Evolutionary conservation across 345 rosid genomes (phyloP), one percentile per base, ranked within the genome.

Genomic region (Populus euphratica): DNA sequence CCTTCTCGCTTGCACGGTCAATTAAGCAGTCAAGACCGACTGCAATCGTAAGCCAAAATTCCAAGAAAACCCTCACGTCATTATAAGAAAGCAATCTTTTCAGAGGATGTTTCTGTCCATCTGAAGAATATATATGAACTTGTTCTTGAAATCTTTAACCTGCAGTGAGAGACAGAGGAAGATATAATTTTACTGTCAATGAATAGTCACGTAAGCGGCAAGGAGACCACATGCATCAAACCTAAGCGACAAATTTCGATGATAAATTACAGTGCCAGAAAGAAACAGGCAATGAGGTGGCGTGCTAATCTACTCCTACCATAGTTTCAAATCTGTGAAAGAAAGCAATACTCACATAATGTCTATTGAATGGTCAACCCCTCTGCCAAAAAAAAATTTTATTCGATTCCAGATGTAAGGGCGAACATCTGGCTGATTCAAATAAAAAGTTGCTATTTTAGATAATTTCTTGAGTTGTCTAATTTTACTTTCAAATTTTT

Each of bases 1-100:
- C 70, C 44, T 69, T 41, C 73, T 88, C 84, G 90, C 90, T 89
- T 84, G 83, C 87, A 78, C 86, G 86, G 86, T 83, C 86, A 76
- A 69, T 69, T 73, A 50, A 69, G 50, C 69, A 23, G 50, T 35
- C 20, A 12, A 50, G 14, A 36, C 33, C 21, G 56, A 31, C 59
- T n/a, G 5, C 35, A 14, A 13, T 12, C 10, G 31, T 18, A 18
- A 41, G 39, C 4, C 14, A n/a, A 82, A 82, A 74, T 68, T 4
- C 76, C 85, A 47, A 44, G 21, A 49, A 75, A 73, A 52, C 25
- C 82, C 39, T 52, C 27, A 13, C 23, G 13, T 76, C 33, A 18
- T 61, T 21, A 9, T 73, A 38, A 31, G 65, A 21, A 21, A 33
- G 35, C 39, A 5, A 52, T 11, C 69, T 68, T 72, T 62, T 38